Base-by-base conservation (phyloP, 177 flowering plant species). In the Vitis hybrid region DNA sequence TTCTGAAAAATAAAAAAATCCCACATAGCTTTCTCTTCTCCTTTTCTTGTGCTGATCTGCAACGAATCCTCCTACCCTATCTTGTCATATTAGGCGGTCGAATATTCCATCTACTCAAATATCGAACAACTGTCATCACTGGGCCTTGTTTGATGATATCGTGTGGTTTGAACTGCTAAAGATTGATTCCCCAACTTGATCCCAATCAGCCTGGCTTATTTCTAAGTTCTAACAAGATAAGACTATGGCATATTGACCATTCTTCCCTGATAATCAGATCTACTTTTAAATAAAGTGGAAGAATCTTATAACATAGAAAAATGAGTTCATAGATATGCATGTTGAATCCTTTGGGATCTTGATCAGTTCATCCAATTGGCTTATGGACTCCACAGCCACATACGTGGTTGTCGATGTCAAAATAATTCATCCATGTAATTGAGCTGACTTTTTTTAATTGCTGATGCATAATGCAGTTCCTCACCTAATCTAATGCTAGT, bases 391-490 rank as follows among this genome's bases (percentile, higher is more conserved):
- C 46, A 19, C 16, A 19, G 58, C 14, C 57, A 52, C 9, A 52
- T 52, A 65, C 1, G 14, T 6, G 3, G 11, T n/a, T 58, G 21
- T 10, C 11, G 0, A 24, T n/a, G 4, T 10, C 11, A 51, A 21
- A 66, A 66, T 27, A 30, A 54, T 66, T 61, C 46, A 57, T 61
- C 69, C 46, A 46, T 57, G 58, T 71, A 71, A 71, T 71, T 71
- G 67, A 62, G 60, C 21, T 62, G 46, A 35, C 46, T 70, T 68
- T 64, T 68, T 65, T 71, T 52, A 61, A 2, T 61, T 21, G 35
- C 7, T 61, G 48, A 21, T 21, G 7, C 49, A 13, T 18, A 54
- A 52, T 35, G 46, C 46, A 5, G 46, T 52, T 8, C 54, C 54
- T 52, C 54, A 52, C 54, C 54, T 52, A 52, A 52, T 52, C 13